A percentile compares a stretch with the other conserved stretches of the same genome.
phyloP scores from a whole-genome alignment of 1,139 yeast species.

The Yamadazyma triangularis region DNA sequence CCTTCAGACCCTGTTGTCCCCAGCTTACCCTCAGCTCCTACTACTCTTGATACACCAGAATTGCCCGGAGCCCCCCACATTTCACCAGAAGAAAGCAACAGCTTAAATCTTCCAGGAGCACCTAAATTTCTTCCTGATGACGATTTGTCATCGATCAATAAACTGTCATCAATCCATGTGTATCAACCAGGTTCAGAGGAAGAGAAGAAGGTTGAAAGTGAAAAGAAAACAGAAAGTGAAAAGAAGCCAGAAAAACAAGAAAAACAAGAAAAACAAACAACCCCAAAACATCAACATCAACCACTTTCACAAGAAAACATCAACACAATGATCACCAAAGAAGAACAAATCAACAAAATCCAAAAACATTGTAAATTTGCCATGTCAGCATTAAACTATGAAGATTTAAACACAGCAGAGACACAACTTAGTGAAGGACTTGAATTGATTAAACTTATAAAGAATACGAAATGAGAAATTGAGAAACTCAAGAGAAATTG shows the following conservation, averaged over 20 bases:
- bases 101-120: conserved; percentile 36
- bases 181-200: conserved; percentile 20
- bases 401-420: conserved; percentile 79
- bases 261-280: not conserved
- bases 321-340: conserved; percentile 47
- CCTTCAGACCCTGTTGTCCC: conserved; percentile 10
- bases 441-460: conserved; percentile 19
- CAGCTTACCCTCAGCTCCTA: conserved; percentile 11
- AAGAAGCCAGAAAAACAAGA: not conserved
- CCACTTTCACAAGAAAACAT: conserved; percentile 37
- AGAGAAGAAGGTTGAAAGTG: conserved; percentile 1
- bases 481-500: no score
- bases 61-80: conserved; percentile 32
- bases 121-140: conserved; percentile 42
- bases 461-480: no score
- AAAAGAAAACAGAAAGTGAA: conserved; percentile 2
- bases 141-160: conserved; percentile 34
- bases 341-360: conserved; percentile 60
- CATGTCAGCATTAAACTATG: conserved; percentile 89
- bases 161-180: conserved; percentile 35
- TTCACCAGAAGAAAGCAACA: conserved; percentile 22
- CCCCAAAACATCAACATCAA: conserved; percentile 1
- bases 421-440: conserved; percentile 67
- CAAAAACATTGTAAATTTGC: conserved; percentile 91
- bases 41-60: conserved; percentile 7